These are phyloP conservation scores for Mycena rosella DNA, from an alignment of 768 basidiomycete species.

Conservation along the genomic window DNA sequence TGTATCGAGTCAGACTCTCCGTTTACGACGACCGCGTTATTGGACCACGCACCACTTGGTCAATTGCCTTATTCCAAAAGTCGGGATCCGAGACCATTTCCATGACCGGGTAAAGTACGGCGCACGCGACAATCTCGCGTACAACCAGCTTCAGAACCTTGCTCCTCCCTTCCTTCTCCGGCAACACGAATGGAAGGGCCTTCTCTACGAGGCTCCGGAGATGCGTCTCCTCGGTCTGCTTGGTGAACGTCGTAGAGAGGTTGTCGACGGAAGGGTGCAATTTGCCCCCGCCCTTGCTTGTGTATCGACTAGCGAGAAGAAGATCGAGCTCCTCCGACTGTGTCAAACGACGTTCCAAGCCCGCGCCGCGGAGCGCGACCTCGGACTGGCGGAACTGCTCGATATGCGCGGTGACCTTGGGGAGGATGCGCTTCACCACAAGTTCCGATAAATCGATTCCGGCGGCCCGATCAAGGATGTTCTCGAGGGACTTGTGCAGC, in stretches of 20 bases:
- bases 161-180: constrained; percentile 80
- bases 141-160: constrained; percentile 78
- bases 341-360: constrained; percentile 83
- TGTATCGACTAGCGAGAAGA: constrained; percentile 86
- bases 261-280: constrained; percentile 92
- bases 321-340: constrained; percentile 93
- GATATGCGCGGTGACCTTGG: constrained; percentile 90
- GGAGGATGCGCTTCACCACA: constrained; percentile 86
- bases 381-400: constrained; percentile 94
- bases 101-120: constrained; percentile 87
- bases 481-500: constrained; percentile 74
- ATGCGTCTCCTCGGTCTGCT: constrained; percentile 91
- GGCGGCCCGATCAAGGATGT: constrained; percentile 67
- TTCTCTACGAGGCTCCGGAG: constrained; percentile 78
- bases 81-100: constrained; percentile 96
- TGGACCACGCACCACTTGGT: constrained; percentile 80
- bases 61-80: constrained; percentile 95
- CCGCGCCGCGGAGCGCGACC: constrained; percentile 84
- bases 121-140: constrained; percentile 86
- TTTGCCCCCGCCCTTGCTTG: constrained; percentile 69
- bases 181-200: constrained; percentile 79
- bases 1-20: constrained; percentile 35
- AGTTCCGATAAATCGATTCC: constrained; percentile 80
- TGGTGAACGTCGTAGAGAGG: constrained; percentile 88
- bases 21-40: not conserved